Evolutionary conservation across 352 stramenopile genomes (phyloP).

Genomic region (Phytopythium aichiense): DNA sequence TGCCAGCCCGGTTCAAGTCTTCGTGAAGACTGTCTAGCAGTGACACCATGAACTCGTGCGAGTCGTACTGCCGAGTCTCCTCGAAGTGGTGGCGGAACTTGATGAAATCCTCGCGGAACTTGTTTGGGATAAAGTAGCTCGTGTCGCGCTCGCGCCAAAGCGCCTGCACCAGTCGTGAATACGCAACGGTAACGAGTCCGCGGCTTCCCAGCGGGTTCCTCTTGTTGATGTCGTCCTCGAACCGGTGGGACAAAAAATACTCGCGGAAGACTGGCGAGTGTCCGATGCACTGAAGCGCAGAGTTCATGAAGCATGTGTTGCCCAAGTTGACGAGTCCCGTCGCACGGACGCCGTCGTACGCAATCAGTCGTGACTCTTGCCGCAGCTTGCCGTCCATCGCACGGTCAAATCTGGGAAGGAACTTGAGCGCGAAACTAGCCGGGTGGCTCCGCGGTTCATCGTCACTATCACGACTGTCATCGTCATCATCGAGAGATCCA

Average conservation of each 20-base stretch:
- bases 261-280: conserved; percentile 92
- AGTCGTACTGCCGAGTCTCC: conserved; percentile 93
- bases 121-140: conserved; percentile 39
- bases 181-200: conserved; percentile 88
- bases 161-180: conserved; percentile 70
- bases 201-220: conserved; percentile 91
- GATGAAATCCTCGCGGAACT: conserved; percentile 72
- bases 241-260: conserved; percentile 94
- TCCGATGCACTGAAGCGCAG: conserved; percentile 89
- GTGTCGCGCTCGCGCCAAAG: conserved; percentile 58
- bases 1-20: conserved; percentile 92
- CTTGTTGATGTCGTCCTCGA: conserved; percentile 92
- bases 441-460: neutral
- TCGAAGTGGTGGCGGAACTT: conserved; percentile 60
- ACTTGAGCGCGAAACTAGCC: conserved; percentile 1
- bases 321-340: conserved; percentile 79
- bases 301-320: conserved; percentile 90
- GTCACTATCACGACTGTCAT: conserved; percentile 9
- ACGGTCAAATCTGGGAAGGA: conserved; percentile 2
- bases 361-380: conserved; percentile 23
- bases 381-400: conserved; percentile 15
- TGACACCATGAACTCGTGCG: conserved; percentile 94
- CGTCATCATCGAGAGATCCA: conserved; percentile 22
- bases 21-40: conserved; percentile 98
- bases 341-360: conserved; percentile 38